Percentiles rank a stretch among this genome's conserved stretches.
Conservation (phyloP, 2,329 filamentous ascomycete genomes). For the Ustilaginoidea virens region DNA sequence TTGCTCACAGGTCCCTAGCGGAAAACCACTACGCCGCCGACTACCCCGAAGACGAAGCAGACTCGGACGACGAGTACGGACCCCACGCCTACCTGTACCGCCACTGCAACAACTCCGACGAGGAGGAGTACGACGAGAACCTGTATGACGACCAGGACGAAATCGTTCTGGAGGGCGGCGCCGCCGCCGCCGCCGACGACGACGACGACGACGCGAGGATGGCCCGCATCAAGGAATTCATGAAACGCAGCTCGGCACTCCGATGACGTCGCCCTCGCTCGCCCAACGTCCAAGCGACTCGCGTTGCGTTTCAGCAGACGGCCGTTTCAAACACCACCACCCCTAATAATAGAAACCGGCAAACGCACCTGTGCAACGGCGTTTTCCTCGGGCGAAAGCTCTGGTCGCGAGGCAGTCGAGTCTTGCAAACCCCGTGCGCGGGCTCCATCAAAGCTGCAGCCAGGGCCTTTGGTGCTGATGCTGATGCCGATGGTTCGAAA, state of each 20-base stretch:
- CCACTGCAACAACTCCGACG: conserved; percentile 36
- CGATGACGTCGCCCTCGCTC: too few species aligned
- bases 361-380: too few species aligned
- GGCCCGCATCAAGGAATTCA: conserved; percentile 22
- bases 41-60: conserved; percentile 67
- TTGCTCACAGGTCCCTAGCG: conserved; percentile 25
- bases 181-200: conserved; percentile 19
- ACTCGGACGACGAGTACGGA: conserved; percentile 42
- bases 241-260: conserved; percentile 17
- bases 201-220: conserved; percentile 20
- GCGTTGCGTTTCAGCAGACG: too few species aligned
- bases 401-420: too few species aligned
- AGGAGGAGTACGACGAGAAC: conserved; percentile 35
- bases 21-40: conserved; percentile 69
- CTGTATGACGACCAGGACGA: conserved; percentile 21
- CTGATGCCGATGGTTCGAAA: too few species aligned
- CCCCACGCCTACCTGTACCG: conserved; percentile 39
- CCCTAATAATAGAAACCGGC: too few species aligned
- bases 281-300: too few species aligned
- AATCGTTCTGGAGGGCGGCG: conserved; percentile 21
- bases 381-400: too few species aligned
- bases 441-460: too few species aligned
- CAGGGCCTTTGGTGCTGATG: too few species aligned
- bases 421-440: too few species aligned
- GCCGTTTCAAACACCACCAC: too few species aligned